Conservation (phyloP, 1,139 yeast species). For the Hyphopichia buzzinii region DNA sequence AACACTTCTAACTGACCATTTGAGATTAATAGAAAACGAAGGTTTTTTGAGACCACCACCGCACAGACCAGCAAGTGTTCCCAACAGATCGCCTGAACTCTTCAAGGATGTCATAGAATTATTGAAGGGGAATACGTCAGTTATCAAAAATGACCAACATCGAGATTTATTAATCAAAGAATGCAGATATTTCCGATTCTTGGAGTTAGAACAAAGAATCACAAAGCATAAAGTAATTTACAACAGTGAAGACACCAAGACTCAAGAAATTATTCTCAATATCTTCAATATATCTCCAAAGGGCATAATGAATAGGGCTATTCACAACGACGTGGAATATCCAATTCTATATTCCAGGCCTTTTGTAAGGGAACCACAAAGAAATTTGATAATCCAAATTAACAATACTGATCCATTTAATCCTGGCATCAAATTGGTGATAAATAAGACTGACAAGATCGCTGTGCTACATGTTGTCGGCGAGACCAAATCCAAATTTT, state of each 20-base stretch:
- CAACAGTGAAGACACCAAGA: constrained; percentile 48
- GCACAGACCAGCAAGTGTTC: constrained; percentile 52
- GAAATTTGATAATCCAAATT: constrained; percentile 59
- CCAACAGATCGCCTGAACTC: constrained; percentile 53
- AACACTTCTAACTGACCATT: constrained; percentile 47
- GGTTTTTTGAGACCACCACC: constrained; percentile 76
- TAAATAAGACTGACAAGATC: constrained; percentile 27
- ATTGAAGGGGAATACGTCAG: constrained; percentile 52
- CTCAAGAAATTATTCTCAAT: constrained; percentile 57
- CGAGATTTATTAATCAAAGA: constrained; percentile 59
- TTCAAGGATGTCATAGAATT: constrained; percentile 60
- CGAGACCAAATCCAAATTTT: constrained; percentile 21
- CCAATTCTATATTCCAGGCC: constrained; percentile 57
- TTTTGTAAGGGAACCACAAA: constrained; percentile 37
- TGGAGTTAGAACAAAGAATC: constrained; percentile 70
- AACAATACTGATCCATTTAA: constrained; percentile 11
- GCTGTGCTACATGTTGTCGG: constrained; percentile 27
- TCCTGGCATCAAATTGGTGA: constrained; percentile 28
- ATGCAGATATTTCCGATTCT: constrained; percentile 73
- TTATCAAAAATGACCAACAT: constrained; percentile 52
- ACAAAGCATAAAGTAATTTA: constrained; percentile 47
- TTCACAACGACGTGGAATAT: constrained; percentile 16
- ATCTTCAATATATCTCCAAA: constrained; percentile 45
- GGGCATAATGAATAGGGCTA: constrained; percentile 35
- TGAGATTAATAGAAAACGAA: constrained; percentile 32